Evolutionary conservation across 176 grass and related monocot genomes (phyloP), one percentile per base, ranked within the genome.

Genomic region (Avena atlantica): DNA sequence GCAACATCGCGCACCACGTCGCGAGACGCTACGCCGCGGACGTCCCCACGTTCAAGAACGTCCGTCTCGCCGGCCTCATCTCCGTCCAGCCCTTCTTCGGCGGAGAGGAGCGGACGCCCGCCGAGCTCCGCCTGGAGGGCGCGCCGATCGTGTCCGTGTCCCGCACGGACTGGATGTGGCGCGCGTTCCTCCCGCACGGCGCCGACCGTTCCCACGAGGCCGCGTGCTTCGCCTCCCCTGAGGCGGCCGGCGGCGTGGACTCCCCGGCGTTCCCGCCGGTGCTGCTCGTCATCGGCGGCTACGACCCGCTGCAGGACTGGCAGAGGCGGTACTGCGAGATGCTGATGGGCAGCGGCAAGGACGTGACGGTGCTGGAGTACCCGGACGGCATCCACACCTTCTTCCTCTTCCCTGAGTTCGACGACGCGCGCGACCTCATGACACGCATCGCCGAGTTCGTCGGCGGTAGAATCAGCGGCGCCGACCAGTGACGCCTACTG

Each of bases 11-110:
- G 4, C 95, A 94, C 88, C 90, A 95, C 67, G 74, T 90, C 9
- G 88, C 88, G 24, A 83, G 90, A 69, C 88, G 83, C 44, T 95
- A 88, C 85, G 78, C 88, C 7, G 50, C 65, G 4, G 79, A 61
- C 10, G 36, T 20, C 0, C 1, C 34, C 10, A 15, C 20, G 42
- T 92, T 89, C 90, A 40, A 76, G 27, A 31, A 14, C 44, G 57
- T 95, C 27, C 82, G 87, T 0, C 5, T 95, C 25, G 56, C 70
- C 1, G 89, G 93, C 53, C 6, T 93, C 58, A 48, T 95, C 53
- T 19, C 89, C 20, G 93, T 95, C 81, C 91, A 93, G 78, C 89
- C 91, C 29, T 95, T 89, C 91, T 95, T 93, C 44, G 93, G 91
- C 8, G 93, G 93, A 48, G 91, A 95, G 83, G 93, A 93, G 86